Base-by-base conservation (phyloP, 2,329 filamentous ascomycete species). In the Epichloe glyceriae region DNA sequence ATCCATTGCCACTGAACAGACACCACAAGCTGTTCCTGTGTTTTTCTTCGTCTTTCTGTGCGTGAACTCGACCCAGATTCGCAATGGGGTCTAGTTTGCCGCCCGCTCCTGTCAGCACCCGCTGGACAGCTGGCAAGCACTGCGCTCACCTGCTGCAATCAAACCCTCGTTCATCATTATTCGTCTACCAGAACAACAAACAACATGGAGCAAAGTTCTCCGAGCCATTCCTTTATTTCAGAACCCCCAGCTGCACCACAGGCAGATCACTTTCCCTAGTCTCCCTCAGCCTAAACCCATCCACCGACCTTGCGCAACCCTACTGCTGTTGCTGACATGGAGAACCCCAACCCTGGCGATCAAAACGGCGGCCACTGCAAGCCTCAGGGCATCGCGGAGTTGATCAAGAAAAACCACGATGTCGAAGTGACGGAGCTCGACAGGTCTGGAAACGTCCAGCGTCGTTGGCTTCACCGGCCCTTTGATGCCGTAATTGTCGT, bases 371-470 rank as follows among this genome's bases (percentile, higher is more conserved):
- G 17, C 5, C 8, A 37, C 17, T 11, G 14, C 19, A 39, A 38
- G 33, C 22, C 37, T 11, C 15, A 58, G 26, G 58, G 59, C 50
- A 54, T 64, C 17, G 55, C 57, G 5, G 46, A 50, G 1, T 54
- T 61, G 12, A 54, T 67, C 26, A 57, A 59, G 5, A 56, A 53
- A 20, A 58, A 57, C 12, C 46, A 53, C 22, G 58, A 61, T 4
- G 52, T 67, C 10, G 61, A 68, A 26, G 56, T 71, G 3, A 39
- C 58, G 2, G 69, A 71, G 54, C 60, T 67, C 2, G 69, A 70
- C 54, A 69, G 63, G 47, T 64, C 67, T 0, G 69, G 67, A 4
- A 60, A 67, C 34, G 50, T 66, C 8, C 61, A 64, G 19, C 60
- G 63, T 15, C 58, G 57, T 33, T 71, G 68, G 68, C 54, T 60